Evolutionary conservation across 495 filamentous ascomycete genomes (phyloP), one percentile per base, ranked within the genome.

Genomic region (Wilcoxina mikolae): DNA sequence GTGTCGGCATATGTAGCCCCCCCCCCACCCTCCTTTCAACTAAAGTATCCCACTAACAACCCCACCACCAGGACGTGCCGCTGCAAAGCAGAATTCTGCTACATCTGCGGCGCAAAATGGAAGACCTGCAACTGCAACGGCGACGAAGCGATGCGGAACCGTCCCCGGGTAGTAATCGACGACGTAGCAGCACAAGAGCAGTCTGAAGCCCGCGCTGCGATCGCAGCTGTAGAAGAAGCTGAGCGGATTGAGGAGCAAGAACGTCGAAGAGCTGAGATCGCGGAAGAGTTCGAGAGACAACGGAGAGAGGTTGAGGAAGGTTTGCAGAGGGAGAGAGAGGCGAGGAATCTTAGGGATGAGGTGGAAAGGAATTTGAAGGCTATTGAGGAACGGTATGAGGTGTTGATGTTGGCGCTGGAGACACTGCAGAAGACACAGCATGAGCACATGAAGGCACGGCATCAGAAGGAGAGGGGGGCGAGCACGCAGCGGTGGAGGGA

Each of bases 31-130:
- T 35, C 31, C 31, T 15, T 7, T 35, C 31, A 35, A 35, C 31
- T 15, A 7, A 7, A 35, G 31, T 35, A 15, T 35, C 31, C 31
- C 31, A 15, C 31, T 35, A 35, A 35, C 31, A 15, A 7, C 7
- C 15, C 67, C 83, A 78, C 15, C 31, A 7, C 15, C 15, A 35
- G 31, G 31, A 51, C 45, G 29, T 57, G 82, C 67, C 82, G 78
- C 55, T 89, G 85, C 62, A 78, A 73, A 45, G 84, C 83, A 28
- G 77, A 87, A 57, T 88, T 87, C 65, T 91, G 85, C 70, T 84
- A 85, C 75, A 72, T 81, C 31, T 91, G 85, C 59, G 85, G 81
- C 5, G 57, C 62, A 17, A 77, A 78, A 56, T 88, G 85, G 85
- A 87, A 84, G 67, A 79, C 76, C 0, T 91, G 85, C 63, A 25